phyloP scores from a whole-genome alignment of 2,329 filamentous ascomycete genomes.

The Penicillium polonicum region DNA sequence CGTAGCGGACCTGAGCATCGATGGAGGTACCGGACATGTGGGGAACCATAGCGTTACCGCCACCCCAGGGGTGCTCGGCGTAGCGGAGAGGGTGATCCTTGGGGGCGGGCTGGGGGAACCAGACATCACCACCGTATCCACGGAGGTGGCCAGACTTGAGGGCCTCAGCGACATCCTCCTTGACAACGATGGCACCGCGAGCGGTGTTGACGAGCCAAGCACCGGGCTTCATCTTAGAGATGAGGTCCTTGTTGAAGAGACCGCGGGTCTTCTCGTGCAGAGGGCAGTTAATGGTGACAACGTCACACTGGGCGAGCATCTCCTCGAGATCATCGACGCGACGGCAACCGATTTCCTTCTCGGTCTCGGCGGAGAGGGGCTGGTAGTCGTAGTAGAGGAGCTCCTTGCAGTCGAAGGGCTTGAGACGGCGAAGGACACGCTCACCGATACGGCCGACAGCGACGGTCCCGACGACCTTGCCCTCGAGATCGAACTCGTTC shows the following conservation, averaged over 20 bases:
- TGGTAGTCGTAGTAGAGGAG: slow-evolving; percentile 99
- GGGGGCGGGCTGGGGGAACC: slow-evolving; percentile 97
- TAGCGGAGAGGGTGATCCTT: slow-evolving; percentile 88
- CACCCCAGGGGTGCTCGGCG: slow-evolving; percentile 91
- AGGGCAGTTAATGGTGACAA: slow-evolving; percentile 99
- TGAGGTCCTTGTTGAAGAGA: slow-evolving; percentile 97
- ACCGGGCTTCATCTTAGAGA: slow-evolving; percentile 98
- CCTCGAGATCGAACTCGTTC: slow-evolving; percentile 97
- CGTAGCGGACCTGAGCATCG: slow-evolving; percentile 92
- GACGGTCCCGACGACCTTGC: slow-evolving; percentile 96
- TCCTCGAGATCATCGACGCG: slow-evolving; percentile 88
- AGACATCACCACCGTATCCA: slow-evolving; percentile 56
- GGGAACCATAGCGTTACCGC: slow-evolving; percentile 97
- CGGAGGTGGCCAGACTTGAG: slow-evolving; percentile 78
- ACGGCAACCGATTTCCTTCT: slow-evolving; percentile 93
- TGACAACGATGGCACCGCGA: slow-evolving; percentile 97
- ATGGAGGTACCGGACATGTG: slow-evolving; percentile 99
- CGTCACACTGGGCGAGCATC: slow-evolving; percentile 88
- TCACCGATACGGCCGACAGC: slow-evolving; percentile 97
- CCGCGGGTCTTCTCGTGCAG: slow-evolving; percentile 97
- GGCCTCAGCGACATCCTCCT: slow-evolving; percentile 95
- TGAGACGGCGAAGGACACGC: slow-evolving; percentile 92
- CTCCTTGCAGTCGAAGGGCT: slow-evolving; percentile 99
- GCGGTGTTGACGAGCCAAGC: slow-evolving; percentile 98
- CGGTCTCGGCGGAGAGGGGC: slow-evolving; percentile 77